Conservation (phyloP, 2,329 filamentous ascomycete species). For the Madurella mycetomatis region DNA sequence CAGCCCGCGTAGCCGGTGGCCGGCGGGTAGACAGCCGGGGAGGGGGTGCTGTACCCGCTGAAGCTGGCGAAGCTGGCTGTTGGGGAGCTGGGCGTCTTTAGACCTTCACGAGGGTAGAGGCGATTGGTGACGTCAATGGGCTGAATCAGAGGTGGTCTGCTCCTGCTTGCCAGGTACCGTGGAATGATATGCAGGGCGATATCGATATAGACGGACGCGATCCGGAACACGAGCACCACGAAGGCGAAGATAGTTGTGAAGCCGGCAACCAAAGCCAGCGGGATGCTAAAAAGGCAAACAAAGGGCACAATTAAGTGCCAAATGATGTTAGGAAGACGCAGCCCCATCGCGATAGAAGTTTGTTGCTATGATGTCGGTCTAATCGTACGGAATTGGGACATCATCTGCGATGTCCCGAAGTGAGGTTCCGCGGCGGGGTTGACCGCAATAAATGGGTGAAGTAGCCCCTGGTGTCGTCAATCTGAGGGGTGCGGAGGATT, state of each 20-base stretch:
- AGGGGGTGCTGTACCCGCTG: constrained; percentile 11
- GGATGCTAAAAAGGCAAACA: constrained; percentile 57
- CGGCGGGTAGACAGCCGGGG: neutral
- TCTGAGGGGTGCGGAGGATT: neutral
- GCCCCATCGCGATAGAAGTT: too few species aligned
- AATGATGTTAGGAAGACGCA: neutral
- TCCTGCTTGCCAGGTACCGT: constrained; percentile 46
- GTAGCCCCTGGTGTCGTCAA: neutral
- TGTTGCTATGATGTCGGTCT: too few species aligned
- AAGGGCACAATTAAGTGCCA: constrained; percentile 44
- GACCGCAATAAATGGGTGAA: neutral
- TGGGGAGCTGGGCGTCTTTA: constrained; percentile 6
- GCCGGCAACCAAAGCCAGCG: constrained; percentile 58
- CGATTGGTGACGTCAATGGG: neutral
- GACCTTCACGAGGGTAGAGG: constrained; percentile 1
- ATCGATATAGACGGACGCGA: constrained; percentile 60
- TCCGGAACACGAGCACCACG: constrained; percentile 55
- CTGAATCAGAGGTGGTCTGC: neutral
- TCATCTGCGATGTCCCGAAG: neutral
- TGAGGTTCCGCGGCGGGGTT: neutral
- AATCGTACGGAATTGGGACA: neutral
- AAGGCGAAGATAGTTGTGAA: constrained; percentile 61
- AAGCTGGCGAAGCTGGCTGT: constrained; percentile 2
- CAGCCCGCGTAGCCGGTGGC: neutral
- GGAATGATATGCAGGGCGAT: constrained; percentile 55